Evolutionary conservation across 495 filamentous ascomycete species (phyloP), one percentile per base, ranked within the genome.

Genomic region (Penicillium malachiteum): DNA sequence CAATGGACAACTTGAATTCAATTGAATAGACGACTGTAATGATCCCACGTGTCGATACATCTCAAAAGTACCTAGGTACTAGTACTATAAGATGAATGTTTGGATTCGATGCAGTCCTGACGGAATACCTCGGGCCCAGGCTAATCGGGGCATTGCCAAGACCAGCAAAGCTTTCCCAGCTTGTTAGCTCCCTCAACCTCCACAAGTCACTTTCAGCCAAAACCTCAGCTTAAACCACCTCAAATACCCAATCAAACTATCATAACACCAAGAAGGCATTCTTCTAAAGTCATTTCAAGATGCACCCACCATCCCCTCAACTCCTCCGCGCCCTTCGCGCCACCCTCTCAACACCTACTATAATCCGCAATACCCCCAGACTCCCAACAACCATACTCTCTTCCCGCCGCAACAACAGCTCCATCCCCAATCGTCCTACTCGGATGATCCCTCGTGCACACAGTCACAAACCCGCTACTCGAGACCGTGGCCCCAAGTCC

Each of bases 401-500:
- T 13, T 44, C 49, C 16, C 45, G 42, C 17, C 74, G 71, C 50
- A 60, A 66, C 52, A 64, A 65, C 56, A 75, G 67, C 65, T 57
- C 54, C 33, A 26, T 51, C 33, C 21, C 21, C 21, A 48, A 52
- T 51, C 69, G 68, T 12, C 67, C 69, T 38, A 39, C 64, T 9
- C 76, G 72, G 32, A 68, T 78, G 64, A 63, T 77, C 44, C 63
- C 75, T 2, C 75, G 74, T 39, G 50, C 71, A 0, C 75, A 78
- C 52, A 50, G 70, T 12, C 50, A 68, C 45, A 77, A 76, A 49
- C 74, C 75, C 9, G 42, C 68, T 16, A 76, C 65, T 18, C 75
- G 66, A 49, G 81, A 86, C 69, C 83, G 85, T 47, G 85, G 84
- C 41, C 84, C 84, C 1, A 48, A 66, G 17, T 85, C 81, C 35